Conservation (phyloP, 176 grass and related monocot genomes). For the Rhynchospora tenuis region DNA sequence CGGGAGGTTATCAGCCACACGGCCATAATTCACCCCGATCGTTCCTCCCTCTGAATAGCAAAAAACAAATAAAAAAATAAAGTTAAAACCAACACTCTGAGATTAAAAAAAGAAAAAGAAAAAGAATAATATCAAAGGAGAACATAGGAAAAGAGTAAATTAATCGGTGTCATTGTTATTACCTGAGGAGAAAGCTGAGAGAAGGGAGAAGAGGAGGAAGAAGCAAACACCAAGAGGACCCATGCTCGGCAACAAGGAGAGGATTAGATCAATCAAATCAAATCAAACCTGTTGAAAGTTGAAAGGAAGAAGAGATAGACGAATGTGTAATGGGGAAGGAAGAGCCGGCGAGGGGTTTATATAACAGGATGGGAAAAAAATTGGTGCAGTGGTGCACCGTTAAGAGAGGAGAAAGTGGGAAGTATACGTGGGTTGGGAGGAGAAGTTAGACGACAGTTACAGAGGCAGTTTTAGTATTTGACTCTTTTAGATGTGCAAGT, state of each 20-base stretch:
- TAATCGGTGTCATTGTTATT: neutral
- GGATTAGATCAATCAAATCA: neutral
- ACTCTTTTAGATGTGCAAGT: no score
- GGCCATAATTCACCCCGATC: constrained; percentile 81
- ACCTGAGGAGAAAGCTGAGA: constrained; percentile 17
- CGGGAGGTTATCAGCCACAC: constrained; percentile 76
- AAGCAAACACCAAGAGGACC: constrained; percentile 1
- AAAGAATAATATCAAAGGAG: neutral
- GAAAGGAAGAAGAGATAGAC: neutral
- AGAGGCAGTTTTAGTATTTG: no score
- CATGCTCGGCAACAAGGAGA: constrained; percentile 26
- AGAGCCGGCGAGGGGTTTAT: neutral
- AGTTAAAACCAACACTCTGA: neutral
- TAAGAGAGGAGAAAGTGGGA: neutral
- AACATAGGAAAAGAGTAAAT: neutral
- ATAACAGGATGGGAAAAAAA: neutral
- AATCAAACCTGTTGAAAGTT: neutral
- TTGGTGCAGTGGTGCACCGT: neutral
- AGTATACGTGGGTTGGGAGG: neutral
- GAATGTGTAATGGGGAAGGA: neutral
- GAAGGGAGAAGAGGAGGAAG: neutral
- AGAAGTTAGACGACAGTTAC: neutral
- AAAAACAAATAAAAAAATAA: neutral
- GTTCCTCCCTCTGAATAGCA: constrained; percentile 44
- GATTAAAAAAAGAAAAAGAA: neutral